Percentiles rank a stretch among this genome's conserved stretches.
These are phyloP conservation scores for Chlorella ohadii DNA, from an alignment of 139 green algal species.

Conservation along the genomic window DNA sequence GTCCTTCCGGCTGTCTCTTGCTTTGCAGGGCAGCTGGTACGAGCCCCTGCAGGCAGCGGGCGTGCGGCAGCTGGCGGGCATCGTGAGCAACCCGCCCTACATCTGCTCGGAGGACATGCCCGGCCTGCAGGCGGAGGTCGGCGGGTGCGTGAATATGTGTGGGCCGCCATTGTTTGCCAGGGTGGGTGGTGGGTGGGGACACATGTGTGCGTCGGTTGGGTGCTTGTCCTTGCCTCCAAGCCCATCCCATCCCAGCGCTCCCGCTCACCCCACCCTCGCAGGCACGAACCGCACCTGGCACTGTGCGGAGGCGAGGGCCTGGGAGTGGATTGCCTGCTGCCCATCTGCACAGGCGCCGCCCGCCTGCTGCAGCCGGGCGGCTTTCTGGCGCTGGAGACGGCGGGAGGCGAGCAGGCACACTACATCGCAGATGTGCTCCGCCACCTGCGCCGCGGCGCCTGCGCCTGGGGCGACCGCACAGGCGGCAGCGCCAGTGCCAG, in stretches of 20 bases:
- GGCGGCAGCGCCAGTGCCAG: neutral
- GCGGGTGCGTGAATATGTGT: slow-evolving; percentile 18
- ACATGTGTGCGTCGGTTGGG: too few species aligned
- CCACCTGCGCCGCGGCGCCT: slow-evolving; percentile 16
- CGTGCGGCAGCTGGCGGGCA: slow-evolving; percentile 53
- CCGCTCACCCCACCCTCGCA: neutral
- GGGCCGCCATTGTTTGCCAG: too few species aligned
- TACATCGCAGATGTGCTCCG: slow-evolving; percentile 53
- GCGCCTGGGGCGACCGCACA: neutral
- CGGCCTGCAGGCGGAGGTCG: slow-evolving; percentile 62
- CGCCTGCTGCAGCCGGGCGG: slow-evolving; percentile 62
- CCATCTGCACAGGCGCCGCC: slow-evolving; percentile 56
- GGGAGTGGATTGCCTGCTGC: slow-evolving; percentile 69
- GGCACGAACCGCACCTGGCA: slow-evolving; percentile 85
- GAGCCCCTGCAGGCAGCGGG: slow-evolving; percentile 58
- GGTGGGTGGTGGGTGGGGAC: too few species aligned
- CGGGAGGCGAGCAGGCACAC: slow-evolving; percentile 65
- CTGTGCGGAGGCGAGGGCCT: slow-evolving; percentile 81
- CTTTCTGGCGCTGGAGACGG: slow-evolving; percentile 81
- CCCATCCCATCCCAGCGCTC: too few species aligned
- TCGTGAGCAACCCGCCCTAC: slow-evolving; percentile 96
- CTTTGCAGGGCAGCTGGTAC: slow-evolving; percentile 75
- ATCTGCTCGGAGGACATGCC: slow-evolving; percentile 75
- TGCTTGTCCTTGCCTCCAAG: too few species aligned
- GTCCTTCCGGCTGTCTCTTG: neutral